phyloP scores from a whole-genome alignment of 768 basidiomycete species.

The Tephrocybe sp. region DNA sequence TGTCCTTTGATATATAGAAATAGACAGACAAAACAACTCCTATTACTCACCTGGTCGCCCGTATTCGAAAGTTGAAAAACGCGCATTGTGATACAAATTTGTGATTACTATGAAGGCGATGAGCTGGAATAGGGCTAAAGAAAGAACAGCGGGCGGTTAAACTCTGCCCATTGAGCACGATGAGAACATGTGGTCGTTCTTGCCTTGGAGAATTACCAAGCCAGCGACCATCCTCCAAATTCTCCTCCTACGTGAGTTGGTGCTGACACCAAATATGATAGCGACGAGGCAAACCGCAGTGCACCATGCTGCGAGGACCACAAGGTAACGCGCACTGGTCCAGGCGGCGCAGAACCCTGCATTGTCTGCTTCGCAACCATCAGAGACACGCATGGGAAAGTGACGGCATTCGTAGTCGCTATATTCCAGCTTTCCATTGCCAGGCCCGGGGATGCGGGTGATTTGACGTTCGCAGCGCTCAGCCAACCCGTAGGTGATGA shows the following conservation, averaged over 20 bases:
- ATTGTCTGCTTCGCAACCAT: constrained; percentile 51
- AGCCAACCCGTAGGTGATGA: constrained; percentile 56
- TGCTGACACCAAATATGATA: constrained; percentile 67
- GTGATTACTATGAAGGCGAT: constrained; percentile 63
- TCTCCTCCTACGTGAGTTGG: constrained; percentile 68
- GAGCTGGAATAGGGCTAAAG: constrained; percentile 56
- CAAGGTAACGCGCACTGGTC: constrained; percentile 66
- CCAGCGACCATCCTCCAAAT: constrained; percentile 76
- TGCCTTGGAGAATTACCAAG: constrained; percentile 61
- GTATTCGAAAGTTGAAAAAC: constrained; percentile 49
- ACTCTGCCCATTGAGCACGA: background rate
- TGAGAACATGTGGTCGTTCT: constrained; percentile 8
- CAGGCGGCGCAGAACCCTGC: constrained; percentile 60
- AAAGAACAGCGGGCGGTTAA: background rate
- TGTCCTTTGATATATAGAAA: constrained; percentile 20
- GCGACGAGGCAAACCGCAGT: constrained; percentile 54
- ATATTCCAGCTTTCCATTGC: constrained; percentile 46
- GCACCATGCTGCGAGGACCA: constrained; percentile 65
- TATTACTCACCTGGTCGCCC: constrained; percentile 54
- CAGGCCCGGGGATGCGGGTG: constrained; percentile 44
- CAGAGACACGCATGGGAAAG: constrained; percentile 57
- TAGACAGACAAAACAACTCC: background rate
- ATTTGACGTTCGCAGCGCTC: constrained; percentile 53
- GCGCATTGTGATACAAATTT: constrained; percentile 46
- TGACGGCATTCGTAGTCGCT: constrained; percentile 58